Evolutionary conservation across 306 rosid genomes (phyloP).

Genomic region (Citrullus colocynthis): DNA sequence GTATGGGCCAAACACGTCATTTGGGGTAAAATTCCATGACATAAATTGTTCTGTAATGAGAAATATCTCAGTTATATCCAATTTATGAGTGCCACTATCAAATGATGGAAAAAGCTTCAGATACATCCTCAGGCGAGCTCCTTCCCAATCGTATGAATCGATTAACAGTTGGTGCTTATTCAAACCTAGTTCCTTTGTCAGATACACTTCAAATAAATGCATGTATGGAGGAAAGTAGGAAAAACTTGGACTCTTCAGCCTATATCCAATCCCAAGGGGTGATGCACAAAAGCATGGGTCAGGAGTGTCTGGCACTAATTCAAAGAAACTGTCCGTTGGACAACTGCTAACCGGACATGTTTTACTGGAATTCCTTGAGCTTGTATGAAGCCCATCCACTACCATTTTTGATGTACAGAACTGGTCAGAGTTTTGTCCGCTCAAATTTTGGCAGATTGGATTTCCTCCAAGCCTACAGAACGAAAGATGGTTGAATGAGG

Average conservation of each 20-base stretch:
- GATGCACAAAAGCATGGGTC: constrained; percentile 58
- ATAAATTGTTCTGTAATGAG: constrained; percentile 24
- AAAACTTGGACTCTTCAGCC: constrained; percentile 92
- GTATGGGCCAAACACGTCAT: constrained; percentile 70
- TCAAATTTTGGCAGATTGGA: constrained; percentile 54
- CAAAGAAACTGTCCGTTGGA: constrained; percentile 44
- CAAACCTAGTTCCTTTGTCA: constrained; percentile 34
- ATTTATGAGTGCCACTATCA: background rate
- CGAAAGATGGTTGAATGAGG: constrained; percentile 11
- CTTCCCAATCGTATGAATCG: constrained; percentile 54
- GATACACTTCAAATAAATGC: constrained; percentile 21
- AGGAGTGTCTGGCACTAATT: constrained; percentile 42
- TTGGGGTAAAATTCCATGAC: constrained; percentile 40
- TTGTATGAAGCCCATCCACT: constrained; percentile 3
- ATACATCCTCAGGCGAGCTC: constrained; percentile 65
- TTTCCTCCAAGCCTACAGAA: constrained; percentile 61
- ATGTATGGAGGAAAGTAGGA: constrained; percentile 51
- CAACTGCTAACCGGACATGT: constrained; percentile 27
- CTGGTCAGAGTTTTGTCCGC: constrained; percentile 22
- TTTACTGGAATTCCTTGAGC: constrained; percentile 14
- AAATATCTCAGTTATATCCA: constrained; percentile 39
- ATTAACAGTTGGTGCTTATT: constrained; percentile 35
- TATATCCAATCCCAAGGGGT: constrained; percentile 63
- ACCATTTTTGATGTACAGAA: constrained; percentile 38
- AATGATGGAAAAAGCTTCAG: constrained; percentile 59